Conservation (phyloP, 371 early-diverging fungal species). For the Mucor velutinosus region DNA sequence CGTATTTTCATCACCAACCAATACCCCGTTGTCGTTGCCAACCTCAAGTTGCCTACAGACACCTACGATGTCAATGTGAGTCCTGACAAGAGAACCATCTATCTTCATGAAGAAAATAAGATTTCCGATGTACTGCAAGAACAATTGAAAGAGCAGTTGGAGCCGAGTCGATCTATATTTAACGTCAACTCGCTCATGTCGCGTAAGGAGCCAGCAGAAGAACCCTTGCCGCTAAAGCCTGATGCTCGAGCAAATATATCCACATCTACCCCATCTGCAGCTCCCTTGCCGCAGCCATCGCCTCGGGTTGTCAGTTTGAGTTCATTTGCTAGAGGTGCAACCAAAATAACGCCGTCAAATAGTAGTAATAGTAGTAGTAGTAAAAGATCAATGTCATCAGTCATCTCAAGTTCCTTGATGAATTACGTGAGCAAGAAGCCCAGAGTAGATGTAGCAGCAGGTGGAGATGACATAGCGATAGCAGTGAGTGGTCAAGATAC, state of each 20-base stretch:
- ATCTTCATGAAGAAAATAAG: slow-evolving; percentile 73
- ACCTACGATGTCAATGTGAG: slow-evolving; percentile 90
- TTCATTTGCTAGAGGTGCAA: not conserved
- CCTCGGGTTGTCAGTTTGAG: not conserved
- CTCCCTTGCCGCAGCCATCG: not conserved
- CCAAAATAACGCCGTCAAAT: not conserved
- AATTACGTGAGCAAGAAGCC: slow-evolving; percentile 9
- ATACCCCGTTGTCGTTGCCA: slow-evolving; percentile 81
- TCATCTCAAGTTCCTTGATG: not conserved
- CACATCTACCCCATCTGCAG: not conserved
- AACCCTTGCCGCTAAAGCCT: not conserved
- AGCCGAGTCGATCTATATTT: slow-evolving; percentile 65
- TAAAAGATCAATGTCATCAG: not conserved
- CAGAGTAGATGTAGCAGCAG: not conserved
- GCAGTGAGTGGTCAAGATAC: not conserved
- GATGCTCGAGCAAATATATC: not conserved
- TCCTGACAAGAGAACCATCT: slow-evolving; percentile 92
- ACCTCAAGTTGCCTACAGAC: slow-evolving; percentile 63
- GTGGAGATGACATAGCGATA: not conserved
- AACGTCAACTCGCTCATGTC: slow-evolving; percentile 13
- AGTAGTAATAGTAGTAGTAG: not conserved
- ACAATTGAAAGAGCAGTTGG: slow-evolving; percentile 51
- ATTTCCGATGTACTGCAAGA: slow-evolving; percentile 20
- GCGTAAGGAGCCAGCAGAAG: not conserved
- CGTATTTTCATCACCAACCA: slow-evolving; percentile 67